These are phyloP conservation scores for Actinidia arguta DNA, from an alignment of 179 eudicot species.

Conservation along the genomic window DNA sequence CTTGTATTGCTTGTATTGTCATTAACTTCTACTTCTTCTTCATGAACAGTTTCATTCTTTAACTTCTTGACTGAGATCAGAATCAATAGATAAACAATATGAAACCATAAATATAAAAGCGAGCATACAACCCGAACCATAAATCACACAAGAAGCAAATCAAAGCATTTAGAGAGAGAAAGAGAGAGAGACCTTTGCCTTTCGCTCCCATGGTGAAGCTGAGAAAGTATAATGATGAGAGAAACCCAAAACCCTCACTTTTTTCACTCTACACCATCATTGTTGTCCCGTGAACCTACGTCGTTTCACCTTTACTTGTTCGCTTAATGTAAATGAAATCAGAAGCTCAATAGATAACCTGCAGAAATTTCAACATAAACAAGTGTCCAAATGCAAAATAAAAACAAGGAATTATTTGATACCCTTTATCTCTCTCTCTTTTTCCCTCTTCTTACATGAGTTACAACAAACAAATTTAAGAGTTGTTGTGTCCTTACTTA, in stretches of 20 bases:
- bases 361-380: too few species aligned
- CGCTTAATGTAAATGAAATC: too few species aligned
- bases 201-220: conserved; percentile 30
- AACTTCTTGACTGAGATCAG: conserved; percentile 39
- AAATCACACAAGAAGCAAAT: neutral
- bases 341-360: too few species aligned
- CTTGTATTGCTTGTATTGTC: conserved; percentile 23
- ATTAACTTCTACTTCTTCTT: conserved; percentile 30
- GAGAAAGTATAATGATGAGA: neutral
- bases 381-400: too few species aligned
- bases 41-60: conserved; percentile 13
- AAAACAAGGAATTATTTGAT: too few species aligned
- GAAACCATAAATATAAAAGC: neutral
- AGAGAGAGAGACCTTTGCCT: conserved; percentile 20
- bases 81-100: neutral
- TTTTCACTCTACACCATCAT: neutral
- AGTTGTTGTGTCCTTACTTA: too few species aligned
- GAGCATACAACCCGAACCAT: neutral
- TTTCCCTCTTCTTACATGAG: too few species aligned
- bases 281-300: too few species aligned
- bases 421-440: too few species aligned
- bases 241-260: neutral
- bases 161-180: neutral
- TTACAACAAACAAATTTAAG: too few species aligned
- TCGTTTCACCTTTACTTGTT: too few species aligned